Percentiles rank a stretch among this genome's conserved stretches.
These are phyloP conservation scores for Talaromyces funiculosus DNA, from an alignment of 2,329 filamentous ascomycete species.

Conservation along the genomic window DNA sequence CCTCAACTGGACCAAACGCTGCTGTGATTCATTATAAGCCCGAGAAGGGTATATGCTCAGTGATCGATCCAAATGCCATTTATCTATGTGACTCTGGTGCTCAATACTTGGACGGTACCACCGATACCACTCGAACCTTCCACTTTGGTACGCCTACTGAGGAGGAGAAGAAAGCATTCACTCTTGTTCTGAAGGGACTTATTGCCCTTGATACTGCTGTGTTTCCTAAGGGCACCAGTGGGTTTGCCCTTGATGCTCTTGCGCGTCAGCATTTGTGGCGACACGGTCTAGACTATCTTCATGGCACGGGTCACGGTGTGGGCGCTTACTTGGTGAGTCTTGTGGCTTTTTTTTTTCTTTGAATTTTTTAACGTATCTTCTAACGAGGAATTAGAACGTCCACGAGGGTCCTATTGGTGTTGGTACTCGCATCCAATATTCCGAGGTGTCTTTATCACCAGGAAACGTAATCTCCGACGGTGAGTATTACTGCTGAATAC, in stretches of 20 bases:
- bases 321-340: conserved; percentile 67
- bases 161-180: conserved; percentile 84
- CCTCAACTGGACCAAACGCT: conserved; percentile 85
- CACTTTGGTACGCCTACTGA: conserved; percentile 83
- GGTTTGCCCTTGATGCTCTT: conserved; percentile 81
- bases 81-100: conserved; percentile 97
- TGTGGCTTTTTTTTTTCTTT: no score
- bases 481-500: conserved; percentile 20
- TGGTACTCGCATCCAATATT: conserved; percentile 83
- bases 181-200: conserved; percentile 87
- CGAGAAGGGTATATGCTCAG: conserved; percentile 71
- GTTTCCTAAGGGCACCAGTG: conserved; percentile 92
- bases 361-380: no score
- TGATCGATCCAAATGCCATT: conserved; percentile 76
- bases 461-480: conserved; percentile 90
- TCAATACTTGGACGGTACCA: conserved; percentile 94
- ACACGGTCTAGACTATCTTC: conserved; percentile 86
- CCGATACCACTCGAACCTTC: conserved; percentile 87
- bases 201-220: conserved; percentile 80
- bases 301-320: conserved; percentile 93
- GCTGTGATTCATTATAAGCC: conserved; percentile 96
- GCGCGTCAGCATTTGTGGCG: conserved; percentile 92
- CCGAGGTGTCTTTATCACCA: conserved; percentile 80
- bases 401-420: conserved; percentile 97
- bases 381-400: conserved; percentile 57